A percentile compares a stretch with the other conserved stretches of the same genome.
These are phyloP conservation scores for Hsuehochloa calcarea DNA, from an alignment of 176 grass and related monocot genomes.

Conservation along the genomic window DNA sequence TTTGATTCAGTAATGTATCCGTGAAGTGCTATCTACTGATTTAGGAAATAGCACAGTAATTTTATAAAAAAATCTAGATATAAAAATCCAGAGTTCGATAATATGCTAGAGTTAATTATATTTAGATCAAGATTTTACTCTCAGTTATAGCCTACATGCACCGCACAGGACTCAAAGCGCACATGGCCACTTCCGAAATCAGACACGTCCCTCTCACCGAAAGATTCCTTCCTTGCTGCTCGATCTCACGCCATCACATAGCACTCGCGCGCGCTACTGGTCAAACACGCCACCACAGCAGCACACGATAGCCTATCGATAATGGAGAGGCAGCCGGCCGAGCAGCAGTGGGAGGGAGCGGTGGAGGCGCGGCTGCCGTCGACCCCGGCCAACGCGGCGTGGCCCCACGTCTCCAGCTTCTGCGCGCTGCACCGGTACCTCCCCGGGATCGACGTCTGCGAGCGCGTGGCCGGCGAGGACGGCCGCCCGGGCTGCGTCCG, in stretches of 20 bases:
- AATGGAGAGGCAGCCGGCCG: background rate
- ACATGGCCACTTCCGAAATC: background rate
- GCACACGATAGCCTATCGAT: background rate
- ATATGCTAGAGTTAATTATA: too few relatives aligned
- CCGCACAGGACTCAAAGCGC: background rate
- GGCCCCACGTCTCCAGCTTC: slow-evolving; percentile 73
- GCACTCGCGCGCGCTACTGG: background rate
- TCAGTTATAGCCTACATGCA: too few relatives aligned
- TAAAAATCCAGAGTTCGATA: too few relatives aligned
- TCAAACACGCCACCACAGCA: background rate
- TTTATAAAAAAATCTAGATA: too few relatives aligned
- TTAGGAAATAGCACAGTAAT: too few relatives aligned
- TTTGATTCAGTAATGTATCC: too few relatives aligned
- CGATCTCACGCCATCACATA: background rate
- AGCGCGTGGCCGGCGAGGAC: slow-evolving; percentile 35
- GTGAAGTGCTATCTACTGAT: too few relatives aligned
- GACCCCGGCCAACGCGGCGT: slow-evolving; percentile 40
- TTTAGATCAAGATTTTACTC: too few relatives aligned
- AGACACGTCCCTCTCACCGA: background rate
- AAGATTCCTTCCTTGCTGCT: background rate
- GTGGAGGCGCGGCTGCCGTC: slow-evolving; percentile 39
- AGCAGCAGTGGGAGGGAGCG: slow-evolving; percentile 50
- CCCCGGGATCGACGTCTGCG: slow-evolving; percentile 48
- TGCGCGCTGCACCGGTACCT: slow-evolving; percentile 59
- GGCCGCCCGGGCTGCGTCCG: slow-evolving; percentile 54